Evolutionary conservation across 2,329 filamentous ascomycete genomes (phyloP), one percentile per base, ranked within the genome.

Genomic region (Verticillium zaregamsianum): DNA sequence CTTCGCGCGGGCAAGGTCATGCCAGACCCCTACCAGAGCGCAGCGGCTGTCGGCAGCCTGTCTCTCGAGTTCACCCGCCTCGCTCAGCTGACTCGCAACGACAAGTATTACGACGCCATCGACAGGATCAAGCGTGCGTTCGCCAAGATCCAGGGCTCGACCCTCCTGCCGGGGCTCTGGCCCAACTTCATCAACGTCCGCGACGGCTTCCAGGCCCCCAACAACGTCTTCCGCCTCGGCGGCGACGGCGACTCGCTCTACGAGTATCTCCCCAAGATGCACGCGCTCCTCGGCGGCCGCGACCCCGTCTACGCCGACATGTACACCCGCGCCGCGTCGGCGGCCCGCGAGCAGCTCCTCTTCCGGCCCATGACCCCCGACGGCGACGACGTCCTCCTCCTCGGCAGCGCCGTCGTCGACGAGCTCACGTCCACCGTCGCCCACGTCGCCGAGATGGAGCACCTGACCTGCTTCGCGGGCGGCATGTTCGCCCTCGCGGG

Each of bases 81-180:
- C 57, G 88, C 89, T 2, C 90, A 93, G 71, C 75, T 93, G 63
- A 93, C 90, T 0, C 86, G 86, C 33, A 82, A 93, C 63, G 75
- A 83, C 20, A 92, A 90, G 68, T 93, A 91, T 75, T 92, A 89
- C 70, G 88, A 91, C 70, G 90, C 88, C 6, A 81, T 90, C 63
- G 83, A 87, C 33, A 81, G 84, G 6, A 84, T 93, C 59, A 92
- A 88, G 66, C 81, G 90, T 61, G 79, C 87, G 20, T 83, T 93
- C 64, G 82, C 89, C 63, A 74, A 79, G 4, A 82, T 83, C 60
- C 91, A 94, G 76, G 83, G 85, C 64, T 74, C 80, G 17, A 93
- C 90, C 0, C 79, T 76, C 17, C 73, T 93, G 1, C 90, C 90
- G 0, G 91, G 91, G 0, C 79, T 93, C 73, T 93, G 90, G 89